Evolutionary conservation across 2,329 filamentous ascomycete species (phyloP), one percentile per base, ranked within the genome.

Genomic region (Pseudocercospora fuligena): DNA sequence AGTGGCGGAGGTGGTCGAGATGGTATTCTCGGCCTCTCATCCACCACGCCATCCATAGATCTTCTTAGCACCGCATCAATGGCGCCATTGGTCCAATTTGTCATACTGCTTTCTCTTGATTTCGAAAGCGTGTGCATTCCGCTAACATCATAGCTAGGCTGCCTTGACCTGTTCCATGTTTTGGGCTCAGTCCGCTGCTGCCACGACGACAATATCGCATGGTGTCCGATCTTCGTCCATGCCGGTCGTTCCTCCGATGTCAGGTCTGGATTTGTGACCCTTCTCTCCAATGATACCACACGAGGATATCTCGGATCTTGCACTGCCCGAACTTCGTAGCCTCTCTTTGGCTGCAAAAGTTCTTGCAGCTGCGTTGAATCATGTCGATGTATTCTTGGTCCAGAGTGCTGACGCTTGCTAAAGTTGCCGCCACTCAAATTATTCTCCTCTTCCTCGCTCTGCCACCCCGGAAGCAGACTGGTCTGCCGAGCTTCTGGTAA

Each of bases 31-130:
- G 54, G 54, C 21, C 27, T 19, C 27, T 47, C 29, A 11, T 51
- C 51, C 21, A 21, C 40, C 9, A 40, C 49, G 25, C 40, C 64
- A 56, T 65, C 64, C 1, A 49, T 60, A 25, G 64, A 61, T 40
- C 53, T 49, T 19, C 51, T 53, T 36, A 61, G 36, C 11, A 61
- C 59, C 46, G 64, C 64, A 36, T 65, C 51, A 21, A 65, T 65
- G n/a, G 51, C 64, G 5, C 33, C 58, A 49, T 65, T 47, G 25
- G 58, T 65, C 64, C 64, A 65, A 21, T 29, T 29, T 3, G 57
- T 62, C 36, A 61, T 27, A 21, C 57, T 58, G 23, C 23, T 29
- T 54, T 29, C 51, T 7, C 51, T 16, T 29, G 51, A 31, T 40
- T 16, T 40, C 7, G 36, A n/a, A 16, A 40, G 36, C 36, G 36